phyloP scores from a whole-genome alignment of 352 stramenopile genomes.

The Pythium myriotylum region DNA sequence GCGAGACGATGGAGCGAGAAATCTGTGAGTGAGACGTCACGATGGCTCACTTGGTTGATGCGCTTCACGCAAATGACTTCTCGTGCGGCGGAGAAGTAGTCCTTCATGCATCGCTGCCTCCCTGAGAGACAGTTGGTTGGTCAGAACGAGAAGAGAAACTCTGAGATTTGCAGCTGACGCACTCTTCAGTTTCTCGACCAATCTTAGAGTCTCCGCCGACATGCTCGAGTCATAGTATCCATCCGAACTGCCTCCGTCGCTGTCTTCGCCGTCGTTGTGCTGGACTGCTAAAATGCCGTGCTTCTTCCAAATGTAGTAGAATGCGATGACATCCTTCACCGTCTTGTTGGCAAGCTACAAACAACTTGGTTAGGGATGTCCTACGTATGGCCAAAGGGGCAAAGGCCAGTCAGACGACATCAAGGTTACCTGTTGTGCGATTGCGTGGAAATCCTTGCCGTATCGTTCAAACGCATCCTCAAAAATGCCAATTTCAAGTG shows the following conservation, averaged over 20 bases:
- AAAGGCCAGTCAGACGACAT: no score
- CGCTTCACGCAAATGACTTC: conserved; percentile 37
- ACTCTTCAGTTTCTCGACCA: conserved; percentile 69
- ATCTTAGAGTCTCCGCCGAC: conserved; percentile 57
- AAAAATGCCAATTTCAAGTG: conserved; percentile 75
- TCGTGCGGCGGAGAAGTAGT: conserved; percentile 65
- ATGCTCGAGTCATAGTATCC: conserved; percentile 54
- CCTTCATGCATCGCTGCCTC: conserved; percentile 64
- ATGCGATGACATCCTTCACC: conserved; percentile 65
- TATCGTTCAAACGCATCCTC: conserved; percentile 76
- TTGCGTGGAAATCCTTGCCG: conserved; percentile 79
- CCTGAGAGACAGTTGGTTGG: conserved; percentile 30
- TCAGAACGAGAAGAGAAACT: no score
- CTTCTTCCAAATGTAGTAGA: conserved; percentile 91
- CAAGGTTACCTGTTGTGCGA: conserved; percentile 59
- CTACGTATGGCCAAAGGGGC: no score
- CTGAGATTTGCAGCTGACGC: conserved; percentile 13
- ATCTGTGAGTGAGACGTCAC: conserved; percentile 29
- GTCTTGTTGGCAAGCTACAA: conserved; percentile 64
- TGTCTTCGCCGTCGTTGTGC: conserved; percentile 21
- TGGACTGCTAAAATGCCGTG: conserved; percentile 34
- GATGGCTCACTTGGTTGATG: conserved; percentile 36
- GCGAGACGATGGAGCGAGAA: conserved; percentile 59
- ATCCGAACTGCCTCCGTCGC: conserved; percentile 21
- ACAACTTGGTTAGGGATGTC: background rate